Evolutionary conservation across 2,329 filamentous ascomycete species (phyloP).

Genomic region (Colletotrichum shisoi): DNA sequence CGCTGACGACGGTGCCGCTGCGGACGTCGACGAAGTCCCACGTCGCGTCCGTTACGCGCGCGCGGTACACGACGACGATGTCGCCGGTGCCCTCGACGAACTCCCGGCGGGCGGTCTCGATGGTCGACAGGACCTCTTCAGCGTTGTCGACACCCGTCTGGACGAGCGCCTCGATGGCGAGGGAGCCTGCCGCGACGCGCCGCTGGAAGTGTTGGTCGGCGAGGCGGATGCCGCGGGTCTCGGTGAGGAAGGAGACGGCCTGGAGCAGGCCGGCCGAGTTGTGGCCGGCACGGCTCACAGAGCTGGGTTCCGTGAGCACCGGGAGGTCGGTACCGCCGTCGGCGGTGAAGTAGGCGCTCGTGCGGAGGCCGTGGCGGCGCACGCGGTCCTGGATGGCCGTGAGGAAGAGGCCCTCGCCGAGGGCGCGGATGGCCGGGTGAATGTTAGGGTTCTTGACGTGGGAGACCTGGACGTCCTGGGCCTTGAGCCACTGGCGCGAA

Average conservation of each 20-base stretch:
- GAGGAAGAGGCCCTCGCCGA: conserved; percentile 45
- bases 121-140: conserved; percentile 42
- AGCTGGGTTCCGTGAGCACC: conserved; percentile 45
- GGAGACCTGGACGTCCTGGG: conserved; percentile 45
- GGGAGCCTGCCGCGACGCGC: conserved; percentile 43
- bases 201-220: conserved; percentile 47
- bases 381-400: conserved; percentile 43
- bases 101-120: conserved; percentile 42
- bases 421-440: conserved; percentile 43
- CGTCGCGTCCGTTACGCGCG: conserved; percentile 36
- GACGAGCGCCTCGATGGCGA: conserved; percentile 43
- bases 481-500: conserved; percentile 35
- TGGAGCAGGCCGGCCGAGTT: conserved; percentile 41
- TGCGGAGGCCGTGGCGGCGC: conserved; percentile 43
- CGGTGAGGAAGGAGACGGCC: conserved; percentile 44
- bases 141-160: conserved; percentile 46
- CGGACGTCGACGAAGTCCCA: conserved; percentile 44
- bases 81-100: conserved; percentile 43
- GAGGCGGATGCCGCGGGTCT: conserved; percentile 46
- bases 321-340: conserved; percentile 34
- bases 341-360: conserved; percentile 45
- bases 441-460: conserved; percentile 49
- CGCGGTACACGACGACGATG: conserved; percentile 44
- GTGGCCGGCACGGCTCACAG: conserved; percentile 34
- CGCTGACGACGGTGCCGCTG: conserved; percentile 43